Evolutionary conservation across 805 yeast species (phyloP).

Genomic region (Saccharomycopsis fermentans): DNA sequence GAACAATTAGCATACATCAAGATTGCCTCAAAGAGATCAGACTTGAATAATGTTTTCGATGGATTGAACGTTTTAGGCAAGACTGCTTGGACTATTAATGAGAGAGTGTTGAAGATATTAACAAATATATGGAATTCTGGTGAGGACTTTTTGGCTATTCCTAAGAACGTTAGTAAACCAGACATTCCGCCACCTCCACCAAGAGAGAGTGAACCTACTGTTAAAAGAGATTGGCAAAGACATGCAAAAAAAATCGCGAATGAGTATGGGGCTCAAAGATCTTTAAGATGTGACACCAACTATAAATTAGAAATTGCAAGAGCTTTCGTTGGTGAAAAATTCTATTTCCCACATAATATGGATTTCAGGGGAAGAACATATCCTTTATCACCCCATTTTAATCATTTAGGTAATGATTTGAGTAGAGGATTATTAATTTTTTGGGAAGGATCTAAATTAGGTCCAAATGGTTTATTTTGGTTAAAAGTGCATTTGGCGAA

Average conservation of each 20-base stretch:
- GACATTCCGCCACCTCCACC: conserved; percentile 50
- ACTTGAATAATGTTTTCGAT: conserved; percentile 54
- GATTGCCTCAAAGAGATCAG: conserved; percentile 67
- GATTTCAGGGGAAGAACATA: conserved; percentile 83
- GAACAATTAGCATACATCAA: conserved; percentile 84
- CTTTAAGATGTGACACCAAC: conserved; percentile 88
- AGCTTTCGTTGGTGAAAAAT: conserved; percentile 72
- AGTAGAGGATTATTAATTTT: conserved; percentile 61
- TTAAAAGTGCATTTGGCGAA: conserved; percentile 67
- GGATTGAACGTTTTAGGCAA: conserved; percentile 81
- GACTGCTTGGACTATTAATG: conserved; percentile 90
- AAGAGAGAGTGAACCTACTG: conserved; percentile 60
- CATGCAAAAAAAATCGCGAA: conserved; percentile 46
- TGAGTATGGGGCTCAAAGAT: conserved; percentile 58
- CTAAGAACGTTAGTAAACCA: conserved; percentile 41
- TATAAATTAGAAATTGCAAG: conserved; percentile 93
- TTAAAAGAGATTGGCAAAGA: conserved; percentile 57
- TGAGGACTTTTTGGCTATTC: conserved; percentile 59
- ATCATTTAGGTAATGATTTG: conserved; percentile 72
- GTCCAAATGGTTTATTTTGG: conserved; percentile 60
- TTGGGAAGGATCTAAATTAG: conserved; percentile 68
- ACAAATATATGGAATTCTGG: conserved; percentile 85
- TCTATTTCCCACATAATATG: conserved; percentile 71
- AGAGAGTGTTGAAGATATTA: conserved; percentile 54
- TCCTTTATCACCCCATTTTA: conserved; percentile 71